These are phyloP conservation scores for Sporothrix globosa DNA, from an alignment of 2,329 filamentous ascomycete genomes.

Conservation along the genomic window DNA sequence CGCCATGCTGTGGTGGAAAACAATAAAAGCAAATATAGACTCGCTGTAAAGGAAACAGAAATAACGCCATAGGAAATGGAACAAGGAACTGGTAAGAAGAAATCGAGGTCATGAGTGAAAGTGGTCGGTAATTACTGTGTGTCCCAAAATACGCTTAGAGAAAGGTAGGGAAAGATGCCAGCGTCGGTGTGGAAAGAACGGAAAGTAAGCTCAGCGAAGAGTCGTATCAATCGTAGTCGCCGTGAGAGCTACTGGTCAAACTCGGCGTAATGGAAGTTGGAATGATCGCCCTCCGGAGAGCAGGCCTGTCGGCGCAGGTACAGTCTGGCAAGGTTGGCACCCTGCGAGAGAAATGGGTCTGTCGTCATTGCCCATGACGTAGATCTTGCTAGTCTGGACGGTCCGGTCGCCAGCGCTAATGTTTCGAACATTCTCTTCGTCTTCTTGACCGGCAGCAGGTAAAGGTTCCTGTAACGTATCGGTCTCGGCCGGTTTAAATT, in stretches of 20 bases:
- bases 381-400: too few species aligned
- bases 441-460: not conserved
- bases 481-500: not conserved
- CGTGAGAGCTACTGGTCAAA: too few species aligned
- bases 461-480: not conserved
- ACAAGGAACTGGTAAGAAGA: not conserved
- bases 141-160: not conserved
- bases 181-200: not conserved
- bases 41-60: slow-evolving; percentile 5
- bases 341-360: too few species aligned
- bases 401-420: too few species aligned
- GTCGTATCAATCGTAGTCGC: too few species aligned
- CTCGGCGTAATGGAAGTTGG: too few species aligned
- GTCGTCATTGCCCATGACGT: too few species aligned
- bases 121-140: too few species aligned
- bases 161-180: not conserved
- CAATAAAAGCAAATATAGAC: slow-evolving; percentile 28
- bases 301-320: too few species aligned
- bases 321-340: too few species aligned
- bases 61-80: slow-evolving; percentile 18
- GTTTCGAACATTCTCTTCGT: not conserved
- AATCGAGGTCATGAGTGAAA: not conserved
- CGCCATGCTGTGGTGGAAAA: slow-evolving; percentile 28
- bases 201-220: not conserved
- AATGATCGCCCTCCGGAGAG: too few species aligned